phyloP scores from a whole-genome alignment of 176 grass and related monocot genomes.

The Oryza nivara region DNA sequence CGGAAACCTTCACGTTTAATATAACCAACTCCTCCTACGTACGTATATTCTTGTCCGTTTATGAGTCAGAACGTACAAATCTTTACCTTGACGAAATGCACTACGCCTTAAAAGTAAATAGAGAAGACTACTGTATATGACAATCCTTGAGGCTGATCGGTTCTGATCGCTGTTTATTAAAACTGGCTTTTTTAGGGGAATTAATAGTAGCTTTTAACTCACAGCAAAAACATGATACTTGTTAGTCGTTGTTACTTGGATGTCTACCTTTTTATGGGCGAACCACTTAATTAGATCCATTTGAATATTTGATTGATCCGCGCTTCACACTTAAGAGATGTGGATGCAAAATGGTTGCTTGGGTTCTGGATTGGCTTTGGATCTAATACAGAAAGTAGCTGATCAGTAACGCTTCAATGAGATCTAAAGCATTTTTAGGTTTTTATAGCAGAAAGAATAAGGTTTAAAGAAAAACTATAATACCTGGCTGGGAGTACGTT shows the following conservation, averaged over 20 bases:
- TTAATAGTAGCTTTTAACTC: neutral
- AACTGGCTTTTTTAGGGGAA: no score
- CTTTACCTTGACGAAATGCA: neutral
- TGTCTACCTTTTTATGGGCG: no score
- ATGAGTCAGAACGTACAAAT: neutral
- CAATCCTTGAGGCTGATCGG: neutral
- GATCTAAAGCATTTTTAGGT: no score
- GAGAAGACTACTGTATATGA: neutral
- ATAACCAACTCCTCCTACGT: neutral
- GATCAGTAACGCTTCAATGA: neutral
- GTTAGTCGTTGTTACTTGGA: no score
- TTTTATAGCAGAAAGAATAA: no score
- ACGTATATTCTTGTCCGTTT: neutral
- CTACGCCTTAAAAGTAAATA: neutral
- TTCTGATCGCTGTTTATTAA: neutral
- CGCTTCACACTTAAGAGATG: neutral
- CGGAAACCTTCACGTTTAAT: neutral
- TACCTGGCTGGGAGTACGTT: no score
- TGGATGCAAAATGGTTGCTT: neutral
- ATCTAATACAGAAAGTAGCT: neutral
- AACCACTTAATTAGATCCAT: neutral
- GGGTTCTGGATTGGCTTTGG: neutral
- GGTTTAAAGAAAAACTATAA: no score
- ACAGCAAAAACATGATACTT: no score
- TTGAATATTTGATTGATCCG: neutral